Conservation (phyloP, 257 asterid genomes). For the Cinchona pubescens region DNA sequence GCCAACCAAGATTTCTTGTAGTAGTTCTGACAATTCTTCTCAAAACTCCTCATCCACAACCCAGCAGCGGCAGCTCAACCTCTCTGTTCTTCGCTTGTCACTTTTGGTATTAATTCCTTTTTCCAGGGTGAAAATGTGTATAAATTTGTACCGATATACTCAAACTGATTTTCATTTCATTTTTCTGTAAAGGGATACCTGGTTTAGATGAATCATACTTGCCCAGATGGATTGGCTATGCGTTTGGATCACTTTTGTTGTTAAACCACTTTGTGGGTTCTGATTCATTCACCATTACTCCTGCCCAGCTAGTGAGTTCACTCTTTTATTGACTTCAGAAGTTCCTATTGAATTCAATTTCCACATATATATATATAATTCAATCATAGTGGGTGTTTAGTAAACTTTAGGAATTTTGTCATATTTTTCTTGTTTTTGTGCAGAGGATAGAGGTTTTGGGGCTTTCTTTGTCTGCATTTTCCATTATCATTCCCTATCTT, state of each 20-base stretch:
- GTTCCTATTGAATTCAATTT: not conserved
- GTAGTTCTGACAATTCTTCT: conserved; percentile 28
- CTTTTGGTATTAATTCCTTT: conserved; percentile 47
- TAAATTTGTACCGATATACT: too few relatives aligned
- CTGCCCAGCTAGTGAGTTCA: conserved; percentile 69
- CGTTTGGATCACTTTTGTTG: conserved; percentile 69
- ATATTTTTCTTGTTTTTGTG: conserved; percentile 9
- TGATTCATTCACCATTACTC: conserved; percentile 53
- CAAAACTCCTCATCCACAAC: conserved; percentile 31
- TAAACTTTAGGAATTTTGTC: conserved; percentile 1
- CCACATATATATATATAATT: too few relatives aligned
- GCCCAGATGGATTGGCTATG: conserved; percentile 90
- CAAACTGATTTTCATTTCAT: too few relatives aligned
- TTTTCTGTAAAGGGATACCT: conserved; percentile 52
- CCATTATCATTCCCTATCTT: conserved; percentile 69
- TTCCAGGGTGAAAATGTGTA: not conserved
- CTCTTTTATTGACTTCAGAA: not conserved
- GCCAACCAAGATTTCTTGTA: conserved; percentile 31
- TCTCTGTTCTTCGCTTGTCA: conserved; percentile 95
- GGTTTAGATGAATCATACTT: conserved; percentile 92
- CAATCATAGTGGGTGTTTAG: too few relatives aligned
- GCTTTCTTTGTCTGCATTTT: conserved; percentile 70
- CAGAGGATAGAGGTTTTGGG: conserved; percentile 91
- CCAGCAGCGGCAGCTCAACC: conserved; percentile 54
- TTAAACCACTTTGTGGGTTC: conserved; percentile 76